These are phyloP conservation scores for Penicillium expansum DNA, from an alignment of 2,329 filamentous ascomycete species.

Conservation along the genomic window DNA sequence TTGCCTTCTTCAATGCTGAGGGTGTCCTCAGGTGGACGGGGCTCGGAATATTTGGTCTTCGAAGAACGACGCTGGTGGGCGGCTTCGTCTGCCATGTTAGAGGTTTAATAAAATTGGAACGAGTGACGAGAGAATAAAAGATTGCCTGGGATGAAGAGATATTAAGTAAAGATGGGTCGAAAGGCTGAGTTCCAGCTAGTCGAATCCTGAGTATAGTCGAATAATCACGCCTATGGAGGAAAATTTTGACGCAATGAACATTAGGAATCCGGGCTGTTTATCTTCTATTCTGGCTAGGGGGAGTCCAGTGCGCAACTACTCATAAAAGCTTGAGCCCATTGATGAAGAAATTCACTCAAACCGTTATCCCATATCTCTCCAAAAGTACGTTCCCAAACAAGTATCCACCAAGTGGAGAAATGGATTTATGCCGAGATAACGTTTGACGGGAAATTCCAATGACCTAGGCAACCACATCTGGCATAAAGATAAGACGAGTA, in stretches of 20 bases:
- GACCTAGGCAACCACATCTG: neutral
- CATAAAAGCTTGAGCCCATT: neutral
- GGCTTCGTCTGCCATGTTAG: conserved; percentile 5
- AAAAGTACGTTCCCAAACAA: neutral
- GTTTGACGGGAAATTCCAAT: neutral
- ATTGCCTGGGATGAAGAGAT: neutral
- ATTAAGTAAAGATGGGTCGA: neutral
- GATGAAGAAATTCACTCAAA: neutral
- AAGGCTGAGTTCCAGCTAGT: neutral
- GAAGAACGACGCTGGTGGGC: neutral
- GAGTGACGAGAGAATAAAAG: no score
- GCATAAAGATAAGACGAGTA: neutral
- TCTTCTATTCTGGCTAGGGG: neutral
- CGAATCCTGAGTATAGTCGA: neutral
- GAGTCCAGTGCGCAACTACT: neutral
- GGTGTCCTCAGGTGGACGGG: conserved; percentile 2
- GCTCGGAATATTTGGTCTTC: neutral
- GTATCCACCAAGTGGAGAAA: neutral
- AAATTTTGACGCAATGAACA: neutral
- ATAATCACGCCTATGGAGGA: neutral
- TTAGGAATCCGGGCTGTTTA: neutral
- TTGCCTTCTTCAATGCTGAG: conserved; percentile 11
- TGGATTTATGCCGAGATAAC: neutral
- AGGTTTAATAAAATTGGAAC: neutral
- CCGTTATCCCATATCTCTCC: neutral